Conservation (phyloP, 1,284 basidiomycete genomes). For the Cystobasidium sp. region DNA sequence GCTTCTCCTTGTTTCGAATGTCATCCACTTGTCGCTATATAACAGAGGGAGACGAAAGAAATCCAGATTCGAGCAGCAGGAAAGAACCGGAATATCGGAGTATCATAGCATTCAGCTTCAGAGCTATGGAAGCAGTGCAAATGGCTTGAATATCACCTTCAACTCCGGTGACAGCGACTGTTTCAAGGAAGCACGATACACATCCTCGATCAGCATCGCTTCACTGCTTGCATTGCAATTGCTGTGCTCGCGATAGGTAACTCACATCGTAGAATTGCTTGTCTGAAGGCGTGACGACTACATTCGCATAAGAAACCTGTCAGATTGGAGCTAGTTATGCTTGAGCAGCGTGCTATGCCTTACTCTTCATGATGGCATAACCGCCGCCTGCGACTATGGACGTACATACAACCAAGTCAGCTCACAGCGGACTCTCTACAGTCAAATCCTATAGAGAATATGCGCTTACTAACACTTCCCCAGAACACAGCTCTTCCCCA, state of each 20-base stretch:
- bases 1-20: slow-evolving; percentile 19
- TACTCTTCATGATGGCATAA: slow-evolving; percentile 34
- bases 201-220: slow-evolving; percentile 30
- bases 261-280: slow-evolving; percentile 42
- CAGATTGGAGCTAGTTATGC: not conserved
- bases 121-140: not conserved
- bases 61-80: not conserved
- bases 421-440: too few species aligned
- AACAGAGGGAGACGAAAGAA: not conserved
- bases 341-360: not conserved
- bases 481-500: slow-evolving; percentile 8
- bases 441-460: too few species aligned
- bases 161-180: slow-evolving; percentile 42
- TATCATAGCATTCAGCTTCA: too few species aligned
- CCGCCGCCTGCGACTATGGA: slow-evolving; percentile 24
- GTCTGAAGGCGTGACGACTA: slow-evolving; percentile 36
- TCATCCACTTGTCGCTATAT: slow-evolving; percentile 38
- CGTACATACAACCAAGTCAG: not conserved
- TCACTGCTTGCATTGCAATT: too few species aligned
- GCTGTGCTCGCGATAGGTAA: not conserved
- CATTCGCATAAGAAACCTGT: not conserved
- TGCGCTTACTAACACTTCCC: slow-evolving; percentile 9
- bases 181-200: not conserved
- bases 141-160: slow-evolving; percentile 13
- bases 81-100: not conserved